phyloP scores from a whole-genome alignment of 2,329 filamentous ascomycete species.

The Fusarium chaquense region DNA sequence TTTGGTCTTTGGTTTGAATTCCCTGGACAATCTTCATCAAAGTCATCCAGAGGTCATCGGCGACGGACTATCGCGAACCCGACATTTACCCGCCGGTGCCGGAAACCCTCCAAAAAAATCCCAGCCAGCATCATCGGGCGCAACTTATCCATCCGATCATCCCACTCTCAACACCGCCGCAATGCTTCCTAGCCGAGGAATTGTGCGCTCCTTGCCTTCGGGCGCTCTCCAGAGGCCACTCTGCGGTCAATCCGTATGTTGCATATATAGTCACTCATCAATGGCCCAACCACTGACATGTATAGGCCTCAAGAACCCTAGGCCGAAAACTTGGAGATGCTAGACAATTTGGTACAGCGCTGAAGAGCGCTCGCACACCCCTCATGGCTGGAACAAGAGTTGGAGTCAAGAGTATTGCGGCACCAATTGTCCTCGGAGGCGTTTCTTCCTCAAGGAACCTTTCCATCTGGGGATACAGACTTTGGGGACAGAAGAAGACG shows the following conservation, averaged over 20 bases:
- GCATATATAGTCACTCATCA: background rate
- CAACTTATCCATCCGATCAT: slow-evolving; percentile 30
- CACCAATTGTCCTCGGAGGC: slow-evolving; percentile 50
- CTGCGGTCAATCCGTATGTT: slow-evolving; percentile 49
- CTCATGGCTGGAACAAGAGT: slow-evolving; percentile 43
- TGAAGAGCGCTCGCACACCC: slow-evolving; percentile 41
- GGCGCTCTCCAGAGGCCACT: slow-evolving; percentile 49
- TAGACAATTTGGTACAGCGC: slow-evolving; percentile 53
- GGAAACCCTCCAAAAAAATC: slow-evolving; percentile 48
- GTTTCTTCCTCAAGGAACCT: slow-evolving; percentile 49
- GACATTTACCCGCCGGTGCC: slow-evolving; percentile 53
- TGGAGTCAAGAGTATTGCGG: slow-evolving; percentile 37
- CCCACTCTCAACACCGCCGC: slow-evolving; percentile 45
- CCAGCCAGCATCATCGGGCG: slow-evolving; percentile 34
- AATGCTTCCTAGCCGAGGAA: slow-evolving; percentile 62
- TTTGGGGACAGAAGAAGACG: slow-evolving; percentile 47
- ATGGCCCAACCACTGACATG: slow-evolving; percentile 8
- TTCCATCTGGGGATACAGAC: slow-evolving; percentile 52
- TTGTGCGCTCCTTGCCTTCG: slow-evolving; percentile 56
- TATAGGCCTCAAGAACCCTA: slow-evolving; percentile 46
- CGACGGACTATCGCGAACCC: slow-evolving; percentile 42
- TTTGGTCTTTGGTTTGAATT: too few species aligned
- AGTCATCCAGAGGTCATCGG: slow-evolving; percentile 21
- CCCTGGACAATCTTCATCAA: background rate
- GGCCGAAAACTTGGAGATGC: slow-evolving; percentile 51